Evolutionary conservation across 352 stramenopile genomes (phyloP), one percentile per base, ranked within the genome.

Genomic region (Elongisporangium anandrum): DNA sequence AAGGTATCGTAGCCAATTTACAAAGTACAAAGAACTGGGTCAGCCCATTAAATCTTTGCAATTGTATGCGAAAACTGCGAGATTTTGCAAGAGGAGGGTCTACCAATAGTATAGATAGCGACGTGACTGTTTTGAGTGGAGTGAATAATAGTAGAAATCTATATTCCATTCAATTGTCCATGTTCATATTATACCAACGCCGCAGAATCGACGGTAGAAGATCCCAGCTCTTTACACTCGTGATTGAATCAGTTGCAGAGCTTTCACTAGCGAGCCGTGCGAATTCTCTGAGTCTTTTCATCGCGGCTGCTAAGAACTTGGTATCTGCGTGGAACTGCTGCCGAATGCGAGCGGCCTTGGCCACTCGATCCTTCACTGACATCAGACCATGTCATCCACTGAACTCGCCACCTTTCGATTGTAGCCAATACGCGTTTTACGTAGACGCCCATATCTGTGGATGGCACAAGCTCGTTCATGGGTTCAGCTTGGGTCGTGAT

Each of bases 401-500:
- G 26, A 67, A 77, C 0, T 5, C 55, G 2, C 69, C 69, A 29
- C 66, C 66, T 47, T 34, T 61, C 34, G 1, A 50, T 57, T 19
- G 47, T 41, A 50, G 48, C 52, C 54, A 0, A 58, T 19, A 19
- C 72, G 49, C 45, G 47, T 59, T 49, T 51, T 22, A 70, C 56
- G 5, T 81, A 55, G 1, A 80, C 57, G 21, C 75, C 70, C 2
- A 53, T 65, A 23, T 64, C 70, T 21, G 60, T 38, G 13, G 50
- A 61, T 1, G 65, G 41, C 21, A 85, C 51, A 26, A 85, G 50
- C 38, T 85, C 75, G 59, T 81, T 85, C 75, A 85, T 85, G 19
- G 75, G 72, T 23, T 72, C 70, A 9, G 67, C 54, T 50, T 85
- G 54, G 0, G 75, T 73, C 2, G 75, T 72, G 56, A 85, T 45